phyloP scores from a whole-genome alignment of 2,329 filamentous ascomycete genomes.

The Trichoderma koningii region DNA sequence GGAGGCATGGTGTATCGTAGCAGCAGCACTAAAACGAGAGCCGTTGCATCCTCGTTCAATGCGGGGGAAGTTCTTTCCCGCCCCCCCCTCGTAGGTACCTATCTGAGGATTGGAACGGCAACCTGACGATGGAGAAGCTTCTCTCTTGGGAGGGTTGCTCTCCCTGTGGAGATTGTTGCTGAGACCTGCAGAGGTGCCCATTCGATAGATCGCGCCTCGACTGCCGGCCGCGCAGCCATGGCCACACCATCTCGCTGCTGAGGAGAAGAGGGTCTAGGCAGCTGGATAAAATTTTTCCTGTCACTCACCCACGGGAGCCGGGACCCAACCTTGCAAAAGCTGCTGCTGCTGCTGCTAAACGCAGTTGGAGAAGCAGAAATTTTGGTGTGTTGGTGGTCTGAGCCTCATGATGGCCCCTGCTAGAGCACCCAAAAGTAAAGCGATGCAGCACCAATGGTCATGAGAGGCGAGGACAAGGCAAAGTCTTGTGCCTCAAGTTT shows the following conservation, averaged over 20 bases:
- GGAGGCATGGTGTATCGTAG: conserved; percentile 15
- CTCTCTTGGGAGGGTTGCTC: conserved; percentile 7
- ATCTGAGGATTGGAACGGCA: neutral
- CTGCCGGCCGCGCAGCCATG: conserved; percentile 21
- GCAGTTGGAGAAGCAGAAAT: neutral
- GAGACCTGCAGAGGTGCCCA: conserved; percentile 1
- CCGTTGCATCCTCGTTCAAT: conserved; percentile 8
- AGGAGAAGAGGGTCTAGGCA: conserved; percentile 27
- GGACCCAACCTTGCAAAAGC: conserved; percentile 12
- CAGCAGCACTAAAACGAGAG: neutral
- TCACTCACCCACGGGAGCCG: conserved; percentile 6
- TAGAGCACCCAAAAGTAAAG: neutral
- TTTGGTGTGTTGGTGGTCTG: conserved; percentile 16
- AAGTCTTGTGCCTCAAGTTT: neutral
- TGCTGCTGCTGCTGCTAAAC: neutral
- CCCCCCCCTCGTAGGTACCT: neutral
- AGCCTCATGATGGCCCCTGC: conserved; percentile 7
- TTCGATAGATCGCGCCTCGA: conserved; percentile 26
- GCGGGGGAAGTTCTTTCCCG: conserved; percentile 4
- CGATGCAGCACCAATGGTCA: neutral
- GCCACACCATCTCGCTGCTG: conserved; percentile 22
- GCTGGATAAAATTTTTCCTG: conserved; percentile 27
- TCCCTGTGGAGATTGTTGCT: neutral
- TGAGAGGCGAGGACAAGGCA: neutral
- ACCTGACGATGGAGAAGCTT: conserved; percentile 10